Base-by-base conservation (phyloP, 768 basidiomycete genomes). In the Paxillus rubicundulus region DNA sequence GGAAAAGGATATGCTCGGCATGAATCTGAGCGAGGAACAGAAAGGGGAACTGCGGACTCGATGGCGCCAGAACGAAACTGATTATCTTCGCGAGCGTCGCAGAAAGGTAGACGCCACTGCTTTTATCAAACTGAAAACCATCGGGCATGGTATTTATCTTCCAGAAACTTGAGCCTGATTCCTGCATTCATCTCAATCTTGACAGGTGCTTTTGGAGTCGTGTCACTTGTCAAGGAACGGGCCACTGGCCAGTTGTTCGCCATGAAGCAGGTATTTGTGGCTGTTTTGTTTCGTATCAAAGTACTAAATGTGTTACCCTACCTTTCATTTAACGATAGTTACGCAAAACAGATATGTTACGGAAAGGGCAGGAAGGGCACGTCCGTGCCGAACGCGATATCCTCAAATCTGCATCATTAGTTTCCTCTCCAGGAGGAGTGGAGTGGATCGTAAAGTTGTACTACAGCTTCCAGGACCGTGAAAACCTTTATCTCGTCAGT, bases 301-400 rank as follows among this genome's bases (percentile, higher is more conserved):
- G 18, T 58, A 52, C 53, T 45, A 63, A 61, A 62, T 63, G 21
- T 48, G 21, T 70, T 60, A 59, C 45, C 57, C 50, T 49, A 43
- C 54, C 47, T 66, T 54, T 59, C 58, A 57, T 63, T 59, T 56
- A 20, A 41, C 50, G 47, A 51, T 64, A 90, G 89, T 75, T 91
- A 66, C 83, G 90, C 57, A 92, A 92, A 74, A 82, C 82, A 55
- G 92, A 94, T 70, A 94, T 96, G 92, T 79, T 96, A 65, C 86
- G 91, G 47, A 95, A 94, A 76, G 92, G 93, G 20, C 96, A 98
- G 70, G 96, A 98, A 73, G 96, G 94, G 1, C 96, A 98, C 70
- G 89, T 97, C 65, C 86, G 93, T 47, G 96, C 95, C 38, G 94
- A 98, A 69, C 87, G 94, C 65, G 94, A 98, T 63, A 77, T 98